A percentile compares a stretch with the other conserved stretches of the same genome.
phyloP scores from a whole-genome alignment of 306 rosid genomes.

The Prunus davidiana region DNA sequence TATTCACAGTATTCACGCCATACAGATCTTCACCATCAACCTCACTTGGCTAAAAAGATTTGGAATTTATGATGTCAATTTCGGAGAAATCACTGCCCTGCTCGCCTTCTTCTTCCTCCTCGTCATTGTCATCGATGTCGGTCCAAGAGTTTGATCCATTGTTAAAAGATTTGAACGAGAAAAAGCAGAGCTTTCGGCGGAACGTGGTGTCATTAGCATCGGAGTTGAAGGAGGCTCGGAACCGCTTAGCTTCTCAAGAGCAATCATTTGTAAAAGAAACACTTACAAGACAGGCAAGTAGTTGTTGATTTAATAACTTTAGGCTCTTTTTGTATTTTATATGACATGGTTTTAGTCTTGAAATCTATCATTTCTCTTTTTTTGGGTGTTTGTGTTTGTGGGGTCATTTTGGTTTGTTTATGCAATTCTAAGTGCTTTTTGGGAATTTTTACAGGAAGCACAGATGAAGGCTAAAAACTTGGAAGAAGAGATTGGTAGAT shows the following conservation, averaged over 20 bases:
- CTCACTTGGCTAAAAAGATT: not conserved
- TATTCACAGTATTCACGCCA: constrained; percentile 17
- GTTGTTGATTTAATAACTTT: constrained; percentile 21
- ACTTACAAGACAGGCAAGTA: constrained; percentile 70
- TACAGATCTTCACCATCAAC: constrained; percentile 9
- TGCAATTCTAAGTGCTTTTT: not conserved
- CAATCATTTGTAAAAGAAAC: constrained; percentile 66
- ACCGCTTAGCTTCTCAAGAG: constrained; percentile 78
- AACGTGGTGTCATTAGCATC: constrained; percentile 86
- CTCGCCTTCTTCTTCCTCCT: constrained; percentile 18
- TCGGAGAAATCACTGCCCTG: constrained; percentile 39
- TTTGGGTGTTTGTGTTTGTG: constrained; percentile 35
- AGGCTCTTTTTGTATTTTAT: constrained; percentile 26
- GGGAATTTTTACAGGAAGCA: constrained; percentile 59
- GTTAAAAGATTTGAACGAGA: constrained; percentile 82
- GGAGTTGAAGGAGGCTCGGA: constrained; percentile 83
- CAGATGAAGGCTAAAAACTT: constrained; percentile 75
- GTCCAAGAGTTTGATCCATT: constrained; percentile 66
- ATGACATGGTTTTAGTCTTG: constrained; percentile 20
- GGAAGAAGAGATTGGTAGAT: constrained; percentile 62
- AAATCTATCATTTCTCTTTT: constrained; percentile 28
- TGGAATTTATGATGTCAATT: constrained; percentile 49
- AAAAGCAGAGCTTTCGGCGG: constrained; percentile 79
- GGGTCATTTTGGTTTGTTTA: constrained; percentile 36
- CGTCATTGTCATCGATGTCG: constrained; percentile 18